A percentile compares a stretch with the other conserved stretches of the same genome.
Evolutionary conservation across 352 stramenopile species (phyloP).

Genomic region (Globisporangium carolinianum): DNA sequence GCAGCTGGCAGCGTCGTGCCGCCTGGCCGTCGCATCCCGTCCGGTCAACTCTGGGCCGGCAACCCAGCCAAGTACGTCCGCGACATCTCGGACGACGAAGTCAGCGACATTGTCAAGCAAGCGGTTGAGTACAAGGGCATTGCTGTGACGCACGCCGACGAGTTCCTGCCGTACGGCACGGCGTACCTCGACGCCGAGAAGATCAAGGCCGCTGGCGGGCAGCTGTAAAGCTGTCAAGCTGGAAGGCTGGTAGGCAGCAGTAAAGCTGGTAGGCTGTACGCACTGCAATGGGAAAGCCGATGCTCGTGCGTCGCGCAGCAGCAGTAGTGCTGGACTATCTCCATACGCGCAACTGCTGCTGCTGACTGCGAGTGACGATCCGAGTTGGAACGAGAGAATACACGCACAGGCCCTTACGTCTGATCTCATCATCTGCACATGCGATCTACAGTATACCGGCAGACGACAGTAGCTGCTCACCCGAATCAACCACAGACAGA

Average conservation of each 20-base stretch:
- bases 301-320: too few species aligned
- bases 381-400: constrained; percentile 7
- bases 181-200: constrained; percentile 85
- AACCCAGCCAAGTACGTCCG: constrained; percentile 94
- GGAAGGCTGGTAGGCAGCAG: too few species aligned
- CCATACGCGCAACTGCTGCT: background rate
- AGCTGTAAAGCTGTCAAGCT: constrained; percentile 48
- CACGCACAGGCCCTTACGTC: constrained; percentile 2
- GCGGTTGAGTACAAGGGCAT: constrained; percentile 81
- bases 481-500: background rate
- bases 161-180: constrained; percentile 88
- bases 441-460: too few species aligned
- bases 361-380: background rate
- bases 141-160: constrained; percentile 80
- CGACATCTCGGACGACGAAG: constrained; percentile 90
- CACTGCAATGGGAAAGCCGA: too few species aligned
- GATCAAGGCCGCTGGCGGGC: constrained; percentile 73
- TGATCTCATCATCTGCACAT: too few species aligned
- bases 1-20: constrained; percentile 93
- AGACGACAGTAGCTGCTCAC: too few species aligned
- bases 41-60: constrained; percentile 93
- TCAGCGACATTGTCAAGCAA: constrained; percentile 85
- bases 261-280: too few species aligned
- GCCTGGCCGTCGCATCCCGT: constrained; percentile 80
- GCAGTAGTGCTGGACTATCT: too few species aligned